Evolutionary conservation across 1,284 basidiomycete species (phyloP), one percentile per base, ranked within the genome.

Genomic region (Coniferiporia sulphurascens): DNA sequence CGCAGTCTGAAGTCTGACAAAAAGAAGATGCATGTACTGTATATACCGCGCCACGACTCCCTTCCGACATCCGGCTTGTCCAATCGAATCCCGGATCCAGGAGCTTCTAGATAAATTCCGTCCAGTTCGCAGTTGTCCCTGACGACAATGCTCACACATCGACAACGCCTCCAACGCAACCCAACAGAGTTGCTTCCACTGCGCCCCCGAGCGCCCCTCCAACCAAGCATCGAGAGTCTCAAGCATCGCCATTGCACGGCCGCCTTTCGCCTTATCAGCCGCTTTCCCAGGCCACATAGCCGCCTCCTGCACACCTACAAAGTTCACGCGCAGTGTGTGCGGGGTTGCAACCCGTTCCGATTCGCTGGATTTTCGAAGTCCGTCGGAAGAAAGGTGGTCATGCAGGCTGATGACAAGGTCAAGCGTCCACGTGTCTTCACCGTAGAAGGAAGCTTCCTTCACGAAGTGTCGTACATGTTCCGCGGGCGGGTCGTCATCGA

Each of bases 361-460:
- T 27, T 27, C 27, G 5, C 27, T 41, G 38, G 38, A 41, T 41
- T 15, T 8, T 8, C 15, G 12, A 41, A 12, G 38, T 41, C 15
- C 15, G 2, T 15, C 12, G 38, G 38, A 41, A 15, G 38, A 41
- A 41, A 15, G 38, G 3, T 12, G 38, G 56, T 60, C 46, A 21
- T 52, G 15, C n/a, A 88, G 72, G 66, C 85, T 82, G 56, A 93
- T 73, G 38, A 85, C 81, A 61, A 95, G 76, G 64, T 89, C 81
- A 56, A 95, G 73, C 0, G 78, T 75, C 85, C 90, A 95, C 0
- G 76, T 76, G 62, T 91, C 81, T 35, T 82, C 80, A 1, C 88
- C 89, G 66, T 91, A 89, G 71, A 90, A 91, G 3, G 91, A 92
- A 0, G 84, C 91, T 70, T 93, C 91, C 71, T 96, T 98, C 73